Conservation (phyloP, 768 basidiomycete species). For the Mycena epipterygia region DNA sequence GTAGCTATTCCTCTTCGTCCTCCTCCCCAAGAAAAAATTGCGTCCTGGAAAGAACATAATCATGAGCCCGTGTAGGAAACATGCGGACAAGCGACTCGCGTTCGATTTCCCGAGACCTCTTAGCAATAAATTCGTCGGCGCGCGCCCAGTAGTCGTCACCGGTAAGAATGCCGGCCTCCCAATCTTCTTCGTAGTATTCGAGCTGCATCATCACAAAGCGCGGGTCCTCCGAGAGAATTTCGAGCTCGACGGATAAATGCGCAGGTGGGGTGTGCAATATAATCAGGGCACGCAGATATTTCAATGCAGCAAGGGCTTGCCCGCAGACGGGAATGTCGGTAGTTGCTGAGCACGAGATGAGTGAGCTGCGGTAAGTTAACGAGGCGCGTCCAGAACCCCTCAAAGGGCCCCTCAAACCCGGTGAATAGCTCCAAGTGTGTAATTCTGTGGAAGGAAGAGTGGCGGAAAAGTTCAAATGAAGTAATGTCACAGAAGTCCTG, state of each 20-base stretch:
- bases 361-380: background rate
- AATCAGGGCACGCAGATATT: background rate
- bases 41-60: background rate
- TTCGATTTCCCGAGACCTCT: background rate
- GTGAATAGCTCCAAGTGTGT: background rate
- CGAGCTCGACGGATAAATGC: no score
- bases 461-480: no score
- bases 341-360: background rate
- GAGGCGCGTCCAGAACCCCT: background rate
- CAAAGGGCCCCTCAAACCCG: background rate
- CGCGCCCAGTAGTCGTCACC: background rate
- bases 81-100: background rate
- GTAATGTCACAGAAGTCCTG: no score
- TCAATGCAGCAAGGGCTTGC: background rate
- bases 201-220: no score
- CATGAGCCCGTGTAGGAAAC: no score
- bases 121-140: background rate
- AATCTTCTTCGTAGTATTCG: no score
- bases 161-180: no score
- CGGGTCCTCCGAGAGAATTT: no score
- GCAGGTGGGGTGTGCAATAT: background rate
- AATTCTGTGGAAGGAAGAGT: background rate
- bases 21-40: background rate
- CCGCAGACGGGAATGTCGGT: background rate
- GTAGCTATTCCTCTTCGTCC: no score